These are phyloP conservation scores for Nelumbo lutea DNA, from an alignment of 164 flowering plant genomes.

Conservation along the genomic window DNA sequence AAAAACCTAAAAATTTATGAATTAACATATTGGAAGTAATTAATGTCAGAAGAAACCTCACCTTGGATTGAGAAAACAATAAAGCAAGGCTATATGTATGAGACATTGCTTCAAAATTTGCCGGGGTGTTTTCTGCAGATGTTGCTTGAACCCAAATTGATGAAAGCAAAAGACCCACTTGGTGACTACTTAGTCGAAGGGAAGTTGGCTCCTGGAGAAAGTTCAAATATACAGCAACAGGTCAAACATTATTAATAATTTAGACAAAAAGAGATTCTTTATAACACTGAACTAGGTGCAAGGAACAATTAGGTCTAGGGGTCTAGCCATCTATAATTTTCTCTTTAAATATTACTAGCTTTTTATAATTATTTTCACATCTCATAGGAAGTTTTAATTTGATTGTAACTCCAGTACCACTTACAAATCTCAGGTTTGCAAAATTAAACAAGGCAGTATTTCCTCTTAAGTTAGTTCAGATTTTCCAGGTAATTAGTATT, in stretches of 20 bases:
- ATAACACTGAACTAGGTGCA: no score
- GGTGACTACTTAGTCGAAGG: constrained; percentile 75
- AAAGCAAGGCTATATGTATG: constrained; percentile 61
- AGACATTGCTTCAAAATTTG: constrained; percentile 82
- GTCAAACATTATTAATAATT: neutral
- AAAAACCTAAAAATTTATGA: neutral
- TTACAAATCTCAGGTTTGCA: no score
- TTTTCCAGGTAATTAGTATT: no score
- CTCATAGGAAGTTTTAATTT: no score
- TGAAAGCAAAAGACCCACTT: constrained; percentile 78
- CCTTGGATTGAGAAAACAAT: constrained; percentile 65
- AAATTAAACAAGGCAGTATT: no score
- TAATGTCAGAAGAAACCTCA: constrained; percentile 18
- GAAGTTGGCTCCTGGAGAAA: constrained; percentile 43
- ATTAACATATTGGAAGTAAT: neutral
- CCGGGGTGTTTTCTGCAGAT: constrained; percentile 54
- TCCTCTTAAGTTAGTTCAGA: no score
- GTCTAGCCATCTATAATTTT: no score
- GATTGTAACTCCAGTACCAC: no score
- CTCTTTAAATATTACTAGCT: no score
- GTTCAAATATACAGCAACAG: constrained; percentile 4
- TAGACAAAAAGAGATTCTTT: no score
- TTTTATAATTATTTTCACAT: no score
- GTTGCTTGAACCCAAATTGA: constrained; percentile 88
- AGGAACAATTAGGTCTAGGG: no score